These are phyloP conservation scores for Colletotrichum sp. DNA, from an alignment of 2,329 filamentous ascomycete species.

Conservation along the genomic window DNA sequence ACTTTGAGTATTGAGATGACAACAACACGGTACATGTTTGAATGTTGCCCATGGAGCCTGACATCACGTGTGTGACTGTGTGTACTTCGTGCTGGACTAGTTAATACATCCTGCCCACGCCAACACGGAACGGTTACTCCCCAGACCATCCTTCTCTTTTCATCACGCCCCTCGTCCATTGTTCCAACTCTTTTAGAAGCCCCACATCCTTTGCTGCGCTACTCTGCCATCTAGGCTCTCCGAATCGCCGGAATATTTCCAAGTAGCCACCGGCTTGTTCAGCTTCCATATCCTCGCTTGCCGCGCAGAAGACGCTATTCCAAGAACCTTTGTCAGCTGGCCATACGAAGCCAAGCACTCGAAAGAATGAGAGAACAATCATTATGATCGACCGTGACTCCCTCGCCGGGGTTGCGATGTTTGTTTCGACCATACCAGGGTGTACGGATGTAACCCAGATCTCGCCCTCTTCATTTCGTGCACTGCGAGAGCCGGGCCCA, in stretches of 20 bases:
- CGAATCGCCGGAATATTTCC: conserved; percentile 32
- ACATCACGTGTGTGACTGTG: not conserved
- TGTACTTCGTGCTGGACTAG: not conserved
- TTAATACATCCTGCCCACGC: not conserved
- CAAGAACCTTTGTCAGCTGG: conserved; percentile 38
- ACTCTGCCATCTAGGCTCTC: conserved; percentile 37
- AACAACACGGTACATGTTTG: not conserved
- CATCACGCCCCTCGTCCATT: conserved; percentile 37
- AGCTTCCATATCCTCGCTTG: conserved; percentile 39
- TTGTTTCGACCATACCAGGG: not conserved
- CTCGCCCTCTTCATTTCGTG: not conserved
- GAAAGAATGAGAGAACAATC: not conserved
- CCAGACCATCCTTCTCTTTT: conserved; percentile 31
- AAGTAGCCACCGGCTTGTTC: conserved; percentile 40
- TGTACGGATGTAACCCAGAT: not conserved
- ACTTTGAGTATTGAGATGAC: not conserved
- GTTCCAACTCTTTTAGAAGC: conserved; percentile 37
- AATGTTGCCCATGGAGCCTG: not conserved
- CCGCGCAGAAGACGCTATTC: conserved; percentile 39
- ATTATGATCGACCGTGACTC: not conserved
- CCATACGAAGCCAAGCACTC: conserved; percentile 25
- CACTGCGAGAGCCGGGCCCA: conserved; percentile 21
- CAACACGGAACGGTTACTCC: not conserved
- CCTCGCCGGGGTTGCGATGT: not conserved
- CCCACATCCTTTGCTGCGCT: conserved; percentile 34